These are phyloP conservation scores for Uncinocarpus reesii DNA, from an alignment of 2,329 filamentous ascomycete species.

Conservation along the genomic window DNA sequence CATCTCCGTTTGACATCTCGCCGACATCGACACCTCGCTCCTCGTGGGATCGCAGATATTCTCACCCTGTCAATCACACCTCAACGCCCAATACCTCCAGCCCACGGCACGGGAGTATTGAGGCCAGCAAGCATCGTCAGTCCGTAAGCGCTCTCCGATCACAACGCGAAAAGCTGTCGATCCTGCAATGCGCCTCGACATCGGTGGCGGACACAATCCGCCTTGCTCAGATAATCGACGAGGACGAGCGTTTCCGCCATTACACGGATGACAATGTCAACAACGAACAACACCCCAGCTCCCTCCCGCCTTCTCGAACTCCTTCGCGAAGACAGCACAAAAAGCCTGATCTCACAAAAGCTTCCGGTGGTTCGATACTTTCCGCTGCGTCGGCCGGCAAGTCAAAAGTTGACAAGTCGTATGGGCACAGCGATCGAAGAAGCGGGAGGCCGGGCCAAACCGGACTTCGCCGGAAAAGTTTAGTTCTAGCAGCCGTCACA, in stretches of 20 bases:
- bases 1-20: not conserved
- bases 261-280: slow-evolving; percentile 10
- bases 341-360: not conserved
- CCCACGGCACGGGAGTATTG: slow-evolving; percentile 5
- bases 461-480: slow-evolving; percentile 16
- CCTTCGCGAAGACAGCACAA: slow-evolving; percentile 10
- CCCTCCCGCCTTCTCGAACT: slow-evolving; percentile 13
- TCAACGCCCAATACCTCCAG: not conserved
- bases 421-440: slow-evolving; percentile 1
- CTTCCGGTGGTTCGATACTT: not conserved
- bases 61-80: slow-evolving; percentile 1
- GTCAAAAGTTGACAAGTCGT: slow-evolving; percentile 15
- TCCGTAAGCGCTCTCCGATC: slow-evolving; percentile 23
- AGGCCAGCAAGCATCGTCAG: not conserved
- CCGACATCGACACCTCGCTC: slow-evolving; percentile 11
- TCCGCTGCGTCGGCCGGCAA: slow-evolving; percentile 2
- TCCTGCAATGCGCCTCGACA: slow-evolving; percentile 31
- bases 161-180: slow-evolving; percentile 33
- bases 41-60: slow-evolving; percentile 6
- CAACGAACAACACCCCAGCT: slow-evolving; percentile 18
- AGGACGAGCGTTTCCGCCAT: slow-evolving; percentile 13
- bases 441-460: slow-evolving; percentile 2
- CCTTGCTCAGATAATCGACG: slow-evolving; percentile 27
- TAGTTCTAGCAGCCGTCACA: slow-evolving; percentile 18
- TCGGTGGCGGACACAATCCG: slow-evolving; percentile 30